These are phyloP conservation scores for Irineochytrium annulatum DNA, from an alignment of 192 early-diverging fungal genomes.

Conservation along the genomic window DNA sequence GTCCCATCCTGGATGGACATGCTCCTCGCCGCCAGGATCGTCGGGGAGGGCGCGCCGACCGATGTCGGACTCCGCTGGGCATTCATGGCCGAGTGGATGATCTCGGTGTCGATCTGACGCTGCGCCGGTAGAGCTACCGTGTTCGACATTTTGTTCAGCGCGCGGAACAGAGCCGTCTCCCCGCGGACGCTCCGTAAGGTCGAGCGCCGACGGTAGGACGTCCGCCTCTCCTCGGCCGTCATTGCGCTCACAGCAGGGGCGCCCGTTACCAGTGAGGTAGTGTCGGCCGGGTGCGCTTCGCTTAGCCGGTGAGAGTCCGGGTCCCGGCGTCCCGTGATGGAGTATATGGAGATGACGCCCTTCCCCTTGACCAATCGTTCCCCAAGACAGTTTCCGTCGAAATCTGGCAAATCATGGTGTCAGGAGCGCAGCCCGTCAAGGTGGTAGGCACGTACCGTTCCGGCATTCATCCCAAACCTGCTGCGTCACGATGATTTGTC, in stretches of 20 bases:
- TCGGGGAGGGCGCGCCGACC: too few relatives aligned
- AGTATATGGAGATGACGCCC: slow-evolving; percentile 34
- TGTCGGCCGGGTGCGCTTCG: too few relatives aligned
- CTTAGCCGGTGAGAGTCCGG: background rate
- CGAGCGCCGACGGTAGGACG: background rate
- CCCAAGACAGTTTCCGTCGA: slow-evolving; percentile 25
- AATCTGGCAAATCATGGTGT: slow-evolving; percentile 6
- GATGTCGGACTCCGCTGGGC: too few relatives aligned
- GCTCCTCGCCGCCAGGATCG: too few relatives aligned
- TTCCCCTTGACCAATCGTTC: slow-evolving; percentile 40
- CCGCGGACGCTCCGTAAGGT: background rate
- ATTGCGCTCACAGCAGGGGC: too few relatives aligned
- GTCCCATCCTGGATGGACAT: too few relatives aligned
- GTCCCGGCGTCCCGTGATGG: slow-evolving; percentile 3
- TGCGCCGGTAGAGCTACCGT: background rate
- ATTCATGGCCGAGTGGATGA: background rate
- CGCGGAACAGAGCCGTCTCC: background rate
- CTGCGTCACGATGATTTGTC: slow-evolving; percentile 40
- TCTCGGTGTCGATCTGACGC: background rate
- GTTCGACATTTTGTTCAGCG: background rate
- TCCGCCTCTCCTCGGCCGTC: too few relatives aligned
- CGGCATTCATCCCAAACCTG: slow-evolving; percentile 16
- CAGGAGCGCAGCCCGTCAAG: too few relatives aligned
- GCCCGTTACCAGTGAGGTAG: too few relatives aligned
- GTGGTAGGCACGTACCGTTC: background rate